Conservation (phyloP, 73 alveolate genomes). For the Strombidium stylifer region DNA sequence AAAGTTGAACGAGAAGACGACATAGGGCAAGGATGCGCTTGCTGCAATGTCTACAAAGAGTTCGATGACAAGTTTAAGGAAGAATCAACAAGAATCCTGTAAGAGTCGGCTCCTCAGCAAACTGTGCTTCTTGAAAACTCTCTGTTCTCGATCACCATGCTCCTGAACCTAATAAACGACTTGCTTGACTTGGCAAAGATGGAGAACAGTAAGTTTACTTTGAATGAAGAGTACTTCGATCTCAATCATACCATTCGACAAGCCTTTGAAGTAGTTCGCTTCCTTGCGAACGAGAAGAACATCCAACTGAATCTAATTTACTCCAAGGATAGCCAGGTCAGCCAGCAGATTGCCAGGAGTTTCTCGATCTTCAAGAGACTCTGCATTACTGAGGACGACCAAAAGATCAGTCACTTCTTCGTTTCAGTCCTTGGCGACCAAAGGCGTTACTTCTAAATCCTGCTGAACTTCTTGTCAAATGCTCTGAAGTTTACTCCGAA, state of each 20-base stretch:
- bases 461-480: neutral
- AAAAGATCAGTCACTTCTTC: neutral
- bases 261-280: constrained; percentile 21
- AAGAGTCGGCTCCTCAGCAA: no score
- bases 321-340: no score
- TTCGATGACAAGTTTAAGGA: no score
- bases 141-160: constrained; percentile 10
- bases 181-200: constrained; percentile 44
- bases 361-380: no score
- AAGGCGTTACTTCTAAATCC: neutral
- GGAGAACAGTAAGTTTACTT: constrained; percentile 8
- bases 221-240: constrained; percentile 20
- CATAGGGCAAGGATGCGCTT: no score
- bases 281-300: constrained; percentile 32
- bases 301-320: neutral
- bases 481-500: neutral
- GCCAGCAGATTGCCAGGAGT: no score
- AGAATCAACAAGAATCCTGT: no score
- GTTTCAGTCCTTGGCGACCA: neutral
- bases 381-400: no score
- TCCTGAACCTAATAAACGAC: constrained; percentile 35
- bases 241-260: constrained; percentile 3
- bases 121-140: constrained; percentile 16
- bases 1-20: no score
- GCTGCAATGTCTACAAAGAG: no score